Evolutionary conservation across 1,284 basidiomycete genomes (phyloP), one percentile per base, ranked within the genome.

Genomic region (Puccinia novopanici): DNA sequence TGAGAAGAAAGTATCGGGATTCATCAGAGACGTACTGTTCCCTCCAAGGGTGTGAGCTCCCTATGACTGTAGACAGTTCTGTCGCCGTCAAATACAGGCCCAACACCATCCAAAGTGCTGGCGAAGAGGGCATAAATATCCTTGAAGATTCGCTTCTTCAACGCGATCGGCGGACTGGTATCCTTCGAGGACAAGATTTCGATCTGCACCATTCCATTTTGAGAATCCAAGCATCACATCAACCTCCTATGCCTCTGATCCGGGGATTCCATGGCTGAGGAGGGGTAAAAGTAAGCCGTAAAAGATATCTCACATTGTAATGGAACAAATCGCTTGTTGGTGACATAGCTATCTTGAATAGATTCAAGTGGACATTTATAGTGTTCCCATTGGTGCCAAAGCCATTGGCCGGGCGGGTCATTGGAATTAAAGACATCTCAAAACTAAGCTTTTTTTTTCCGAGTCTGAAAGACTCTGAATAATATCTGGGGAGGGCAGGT

Each of bases 51-150:
- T 8, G 59, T 19, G 30, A 76, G 42, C 45, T 76, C 48, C 37
- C 50, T 63, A 30, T 76, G 57, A 40, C 59, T 65, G 22, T 65
- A 76, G 5, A 76, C 74, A 22, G 55, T 65, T 24, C 67, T 76
- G 27, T 76, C 61, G 6, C 74, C 74, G 54, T 76, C 74, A 76
- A 65, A 76, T 4, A 76, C 61, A 1, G 74, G 74, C 12, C 57
- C n/a, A 6, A 76, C 22, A n/a, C 61, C 42, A 48, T 73, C 54
- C 17, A 40, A 34, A 22, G 13, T 6, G 13, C 12, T 19, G 0
- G 22, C 57, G 24, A 59, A 61, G n/a, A 42, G 27, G 2, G 34
- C 6, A 61, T 52, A 10, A 15, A 74, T 74, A n/a, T 61, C 22
- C 13, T 59, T 59, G 30, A 74, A 74, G 34, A 74, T 74, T 15